Base-by-base conservation (phyloP, 2,329 filamentous ascomycete genomes). In the Apiospora phragmitis region DNA sequence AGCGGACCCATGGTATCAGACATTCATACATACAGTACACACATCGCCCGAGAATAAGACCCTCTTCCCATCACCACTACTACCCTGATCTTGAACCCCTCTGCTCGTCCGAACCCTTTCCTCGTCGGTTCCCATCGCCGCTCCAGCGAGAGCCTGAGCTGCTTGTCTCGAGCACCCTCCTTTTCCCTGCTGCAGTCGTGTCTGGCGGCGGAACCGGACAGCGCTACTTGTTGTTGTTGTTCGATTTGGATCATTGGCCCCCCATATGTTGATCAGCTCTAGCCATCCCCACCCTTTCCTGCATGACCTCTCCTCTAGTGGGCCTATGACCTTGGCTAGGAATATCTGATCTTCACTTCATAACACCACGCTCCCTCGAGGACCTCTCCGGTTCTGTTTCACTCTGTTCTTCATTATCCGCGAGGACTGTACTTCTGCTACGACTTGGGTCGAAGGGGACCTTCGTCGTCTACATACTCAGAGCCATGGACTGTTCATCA, bases 401-500 rank as follows among this genome's bases (percentile, higher is more conserved):
- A 51, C 72, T 72, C 71, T 69, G 32, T 16, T 70, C 68, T 49
- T 32, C 51, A 32, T 68, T 59, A 49, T 51, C 47, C 35, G 45
- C 29, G 21, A 68, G 45, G 45, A 68, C 47, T 67, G 38, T 29
- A 62, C 55, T 38, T 67, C 65, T 45, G 42, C 45, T 47, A 16
- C 41, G 65, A 47, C 65, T 16, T 35, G 65, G 65, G 65, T 43
- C 45, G 42, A 67, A 26, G 65, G 3, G 12, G 42, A 47, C 16
- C 65, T 32, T 21, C 45, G 18, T 35, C 65, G 21, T 67, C 65
- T 67, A 67, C 65, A 67, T 5, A 62, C 29, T 47, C 9, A 24
- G 9, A 43, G 45, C 79, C 75, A 88, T 88, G 86, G 82, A 87
- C 74, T 80, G 76, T 74, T 79, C 81, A 77, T 79, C 55, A 38